Conservation (phyloP, 495 filamentous ascomycete species). For the Aspergillus nanangensis region DNA sequence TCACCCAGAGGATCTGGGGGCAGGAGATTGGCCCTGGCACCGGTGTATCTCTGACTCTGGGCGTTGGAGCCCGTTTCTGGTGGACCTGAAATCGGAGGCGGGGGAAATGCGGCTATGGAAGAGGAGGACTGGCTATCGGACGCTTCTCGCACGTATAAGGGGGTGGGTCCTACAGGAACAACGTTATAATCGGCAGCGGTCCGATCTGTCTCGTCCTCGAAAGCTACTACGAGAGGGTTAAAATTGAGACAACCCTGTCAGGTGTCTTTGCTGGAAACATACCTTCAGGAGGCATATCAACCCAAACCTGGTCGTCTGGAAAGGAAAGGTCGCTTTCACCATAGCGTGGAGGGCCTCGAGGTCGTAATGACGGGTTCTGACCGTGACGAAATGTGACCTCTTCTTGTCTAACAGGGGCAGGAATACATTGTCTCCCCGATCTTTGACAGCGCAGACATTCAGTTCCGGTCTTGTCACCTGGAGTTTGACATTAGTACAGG, state of each 20-base stretch:
- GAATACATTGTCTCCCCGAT: slow-evolving; percentile 40
- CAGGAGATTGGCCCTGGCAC: slow-evolving; percentile 5
- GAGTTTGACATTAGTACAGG: slow-evolving; percentile 4
- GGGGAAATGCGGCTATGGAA: slow-evolving; percentile 24
- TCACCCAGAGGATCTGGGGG: slow-evolving; percentile 16
- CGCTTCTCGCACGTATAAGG: slow-evolving; percentile 17
- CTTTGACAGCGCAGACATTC: slow-evolving; percentile 40
- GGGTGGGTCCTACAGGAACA: slow-evolving; percentile 17
- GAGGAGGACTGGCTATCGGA: slow-evolving; percentile 23
- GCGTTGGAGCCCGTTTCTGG: slow-evolving; percentile 8
- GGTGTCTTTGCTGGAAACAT: no score
- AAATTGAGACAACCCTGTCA: no score
- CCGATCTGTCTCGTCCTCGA: slow-evolving; percentile 40
- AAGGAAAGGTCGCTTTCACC: slow-evolving; percentile 39
- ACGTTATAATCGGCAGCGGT: slow-evolving; percentile 39
- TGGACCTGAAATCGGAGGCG: slow-evolving; percentile 4
- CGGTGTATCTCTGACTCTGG: slow-evolving; percentile 8
- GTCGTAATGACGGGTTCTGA: slow-evolving; percentile 38
- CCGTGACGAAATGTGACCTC: slow-evolving; percentile 42
- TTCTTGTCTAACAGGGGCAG: slow-evolving; percentile 35
- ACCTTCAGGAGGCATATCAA: slow-evolving; percentile 30
- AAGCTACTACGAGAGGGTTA: slow-evolving; percentile 25
- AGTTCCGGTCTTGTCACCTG: slow-evolving; percentile 39
- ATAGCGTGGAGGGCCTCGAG: slow-evolving; percentile 38
- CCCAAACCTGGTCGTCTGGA: slow-evolving; percentile 37